Base-by-base conservation (phyloP, 1,284 basidiomycete genomes). In the Cystobasidiaceae sp. region DNA sequence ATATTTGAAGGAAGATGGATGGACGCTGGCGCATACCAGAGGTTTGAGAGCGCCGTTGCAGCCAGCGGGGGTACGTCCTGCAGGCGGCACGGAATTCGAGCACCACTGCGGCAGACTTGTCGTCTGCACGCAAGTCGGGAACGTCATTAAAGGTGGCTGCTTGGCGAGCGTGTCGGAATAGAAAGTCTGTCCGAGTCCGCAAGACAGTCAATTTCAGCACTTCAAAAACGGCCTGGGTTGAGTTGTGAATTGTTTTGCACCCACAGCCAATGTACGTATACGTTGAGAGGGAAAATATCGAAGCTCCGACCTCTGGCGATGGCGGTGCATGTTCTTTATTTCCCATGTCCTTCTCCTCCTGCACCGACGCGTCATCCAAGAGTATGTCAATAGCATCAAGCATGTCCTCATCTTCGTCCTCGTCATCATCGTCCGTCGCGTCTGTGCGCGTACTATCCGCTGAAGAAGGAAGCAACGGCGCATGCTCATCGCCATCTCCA, bases 101-200 rank as follows among this genome's bases (percentile, higher is more conserved):
- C 3, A 79, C 59, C 19, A 73, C 74, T 0, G 76, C 73, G 0
- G 81, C 79, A 0, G 81, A 75, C 21, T 77, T 75, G 71, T 82
- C 81, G 66, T 80, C 80, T 27, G 81, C 78, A 4, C 80, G 73
- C 2, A 83, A 72, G 19, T 80, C 79, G 0, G 82, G 81, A 7
- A 82, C 77, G 32, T 79, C 76, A 9, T 75, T 70, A 34, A 80
- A 69, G 8, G 75, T 76, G 67, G 81, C 75, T 0, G 80, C 76
- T 2, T 64, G 74, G 44, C 71, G 72, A 71, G 78, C 80, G 68
- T 81, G 78, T 63, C 77, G 76, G 67, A 77, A 73, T 21, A 81
- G 74, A 44, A 78, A 72, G 0, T 78, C 69, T 21, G 71, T 70
- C 13, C 13, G 45, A 3, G 6, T 46, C 13, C 13, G 13, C 13